These are phyloP conservation scores for Pythium plurisporium DNA, from an alignment of 352 stramenopile genomes.

Conservation along the genomic window DNA sequence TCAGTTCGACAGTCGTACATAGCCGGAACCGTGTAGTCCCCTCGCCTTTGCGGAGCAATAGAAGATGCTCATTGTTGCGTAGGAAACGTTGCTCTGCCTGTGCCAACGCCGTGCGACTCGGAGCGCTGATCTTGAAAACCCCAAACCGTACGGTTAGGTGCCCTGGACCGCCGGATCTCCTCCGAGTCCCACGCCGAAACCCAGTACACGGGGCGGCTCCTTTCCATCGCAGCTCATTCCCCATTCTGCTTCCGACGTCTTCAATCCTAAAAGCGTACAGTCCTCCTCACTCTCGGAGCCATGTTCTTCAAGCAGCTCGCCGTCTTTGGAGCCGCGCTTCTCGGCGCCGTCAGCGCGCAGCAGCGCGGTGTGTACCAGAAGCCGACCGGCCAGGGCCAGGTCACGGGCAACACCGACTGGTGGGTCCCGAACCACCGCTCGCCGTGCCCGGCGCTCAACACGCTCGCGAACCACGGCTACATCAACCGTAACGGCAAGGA, in stretches of 20 bases:
- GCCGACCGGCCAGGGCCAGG: constrained; percentile 2
- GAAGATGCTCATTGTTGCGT: not conserved
- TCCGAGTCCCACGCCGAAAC: not conserved
- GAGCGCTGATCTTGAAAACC: not conserved
- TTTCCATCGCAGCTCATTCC: not conserved
- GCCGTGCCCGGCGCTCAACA: constrained; percentile 44
- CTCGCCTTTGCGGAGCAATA: not conserved
- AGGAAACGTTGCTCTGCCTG: no score
- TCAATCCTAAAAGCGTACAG: constrained; percentile 3
- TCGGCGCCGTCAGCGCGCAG: constrained; percentile 5
- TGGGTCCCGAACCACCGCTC: constrained; percentile 28
- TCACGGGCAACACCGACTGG: constrained; percentile 12
- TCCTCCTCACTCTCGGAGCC: no score
- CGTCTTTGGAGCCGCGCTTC: constrained; percentile 4
- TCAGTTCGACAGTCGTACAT: not conserved
- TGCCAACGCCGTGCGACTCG: not conserved
- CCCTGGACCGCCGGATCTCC: not conserved
- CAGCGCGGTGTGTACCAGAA: constrained; percentile 1
- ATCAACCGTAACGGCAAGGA: constrained; percentile 32
- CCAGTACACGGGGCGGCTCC: not conserved
- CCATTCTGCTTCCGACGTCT: constrained; percentile 12
- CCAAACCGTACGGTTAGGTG: not conserved
- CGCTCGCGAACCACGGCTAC: constrained; percentile 46
- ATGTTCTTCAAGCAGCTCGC: constrained; percentile 15
- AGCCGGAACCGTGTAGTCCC: not conserved